Conservation (phyloP, 2,329 filamentous ascomycete genomes). For the Ceratocystis smalleyi region DNA sequence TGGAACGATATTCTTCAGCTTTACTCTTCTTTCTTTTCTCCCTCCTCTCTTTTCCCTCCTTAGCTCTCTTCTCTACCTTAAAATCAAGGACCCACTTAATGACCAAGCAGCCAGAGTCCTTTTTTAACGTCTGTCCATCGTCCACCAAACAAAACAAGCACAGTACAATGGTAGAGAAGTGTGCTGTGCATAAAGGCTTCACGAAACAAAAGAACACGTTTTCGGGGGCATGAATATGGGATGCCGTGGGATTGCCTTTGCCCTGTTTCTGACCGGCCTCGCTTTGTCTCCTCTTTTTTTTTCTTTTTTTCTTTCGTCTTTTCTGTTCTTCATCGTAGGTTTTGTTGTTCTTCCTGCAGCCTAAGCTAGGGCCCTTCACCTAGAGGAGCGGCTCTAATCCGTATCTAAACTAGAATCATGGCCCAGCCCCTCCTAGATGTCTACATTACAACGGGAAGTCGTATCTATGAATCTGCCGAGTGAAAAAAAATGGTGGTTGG, state of each 20-base stretch:
- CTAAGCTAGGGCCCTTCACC: neutral
- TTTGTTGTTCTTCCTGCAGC: neutral
- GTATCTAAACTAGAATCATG: neutral
- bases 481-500: neutral
- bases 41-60: neutral
- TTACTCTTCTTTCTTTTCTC: neutral
- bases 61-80: neutral
- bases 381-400: neutral
- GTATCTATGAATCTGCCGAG: neutral
- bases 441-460: neutral
- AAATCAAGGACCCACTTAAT: neutral
- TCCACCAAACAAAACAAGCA: neutral
- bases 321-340: neutral
- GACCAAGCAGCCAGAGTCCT: neutral
- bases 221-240: neutral
- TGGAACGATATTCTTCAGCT: neutral
- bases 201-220: neutral
- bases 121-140: neutral
- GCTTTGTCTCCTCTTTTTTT: neutral
- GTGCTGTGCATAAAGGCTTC: neutral
- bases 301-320: neutral
- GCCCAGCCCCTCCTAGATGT: neutral
- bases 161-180: neutral
- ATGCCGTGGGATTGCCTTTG: neutral
- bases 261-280: neutral